Percentiles rank a stretch among this genome's conserved stretches.
Evolutionary conservation across 306 rosid genomes (phyloP).

Genomic region (Vigna angularis): DNA sequence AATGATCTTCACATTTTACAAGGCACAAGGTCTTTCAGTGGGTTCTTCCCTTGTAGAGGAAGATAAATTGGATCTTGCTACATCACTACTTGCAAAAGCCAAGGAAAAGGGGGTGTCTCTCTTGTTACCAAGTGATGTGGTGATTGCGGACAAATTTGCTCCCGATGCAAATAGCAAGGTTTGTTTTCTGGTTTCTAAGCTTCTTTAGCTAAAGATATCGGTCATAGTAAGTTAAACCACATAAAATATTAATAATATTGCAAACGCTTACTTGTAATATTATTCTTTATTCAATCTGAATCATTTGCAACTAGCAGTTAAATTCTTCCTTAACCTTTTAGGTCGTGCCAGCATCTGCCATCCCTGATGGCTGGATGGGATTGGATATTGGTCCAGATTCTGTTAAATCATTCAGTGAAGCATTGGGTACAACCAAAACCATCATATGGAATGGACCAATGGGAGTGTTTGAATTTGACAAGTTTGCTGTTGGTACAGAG

Average conservation of each 20-base stretch:
- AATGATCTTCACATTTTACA: slow-evolving; percentile 99
- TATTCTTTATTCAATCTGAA: slow-evolving; percentile 10
- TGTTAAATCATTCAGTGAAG: slow-evolving; percentile 78
- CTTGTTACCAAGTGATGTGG: slow-evolving; percentile 89
- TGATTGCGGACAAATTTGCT: slow-evolving; percentile 95
- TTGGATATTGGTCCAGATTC: slow-evolving; percentile 99
- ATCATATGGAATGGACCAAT: slow-evolving; percentile 99
- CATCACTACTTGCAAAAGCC: slow-evolving; percentile 83
- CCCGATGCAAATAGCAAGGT: slow-evolving; percentile 99
- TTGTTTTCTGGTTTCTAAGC: slow-evolving; percentile 38
- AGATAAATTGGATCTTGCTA: slow-evolving; percentile 90
- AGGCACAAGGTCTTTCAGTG: slow-evolving; percentile 98
- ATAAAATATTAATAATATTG: slow-evolving; percentile 1
- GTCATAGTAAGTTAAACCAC: background rate
- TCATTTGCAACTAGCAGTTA: slow-evolving; percentile 32
- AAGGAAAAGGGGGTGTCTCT: slow-evolving; percentile 97
- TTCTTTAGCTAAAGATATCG: slow-evolving; percentile 37
- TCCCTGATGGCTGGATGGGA: slow-evolving; percentile 99
- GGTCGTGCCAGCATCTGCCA: slow-evolving; percentile 91
- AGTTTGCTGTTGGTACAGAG: slow-evolving; percentile 97
- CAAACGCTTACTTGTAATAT: background rate
- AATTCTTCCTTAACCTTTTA: slow-evolving; percentile 51
- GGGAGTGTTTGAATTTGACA: slow-evolving; percentile 99
- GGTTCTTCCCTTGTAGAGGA: slow-evolving; percentile 98
- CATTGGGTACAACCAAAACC: slow-evolving; percentile 88